Base-by-base conservation (phyloP, 108 stramenopile species). In the Seminavis robusta region DNA sequence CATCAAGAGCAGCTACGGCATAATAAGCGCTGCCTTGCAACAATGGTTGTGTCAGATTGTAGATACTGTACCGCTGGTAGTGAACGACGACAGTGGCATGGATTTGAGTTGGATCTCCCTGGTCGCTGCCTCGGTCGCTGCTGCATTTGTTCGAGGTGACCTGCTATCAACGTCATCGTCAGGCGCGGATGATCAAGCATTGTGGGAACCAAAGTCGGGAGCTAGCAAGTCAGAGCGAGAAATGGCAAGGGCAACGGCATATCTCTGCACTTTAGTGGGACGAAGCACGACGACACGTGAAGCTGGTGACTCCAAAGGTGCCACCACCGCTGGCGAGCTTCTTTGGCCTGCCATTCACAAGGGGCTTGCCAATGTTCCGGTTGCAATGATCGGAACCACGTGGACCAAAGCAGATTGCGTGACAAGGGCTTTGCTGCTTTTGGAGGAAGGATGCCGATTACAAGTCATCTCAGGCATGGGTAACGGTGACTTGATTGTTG, bases 271-370 rank as follows among this genome's bases (percentile, higher is more conserved):
- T 4, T 36, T 88, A 16, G 56, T 73, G 10, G 65, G 69, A 7
- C 58, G 61, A 3, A 71, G 50, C 28, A 21, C 28, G 30, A 38
- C 47, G 1, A 67, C 60, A 57, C 65, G 63, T 31, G 61, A 67
- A 33, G 33, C 36, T 3, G 61, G 74, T 33, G 56, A 21, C 1
- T 25, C 50, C 38, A 16, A 52, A 39, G 17, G 19, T 1, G 17
- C 67, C 0, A 57, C 52, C 11, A 63, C 60, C 32, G 58, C 80
- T 5, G 65, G 77, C 17, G 77, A 65, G 53, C 46, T 84, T 24
- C 52, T 93, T 7, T 89, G 87, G 91, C 88, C 87, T 17, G 87
- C 91, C 2, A 78, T 93, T 5, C 65, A 76, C 44, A 87, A 87
- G 56, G 91, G 87, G 8, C 47, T 93, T 1, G 63, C 73, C 29